These are phyloP conservation scores for Pyrus pyrifolia DNA, from an alignment of 306 rosid species.

Conservation along the genomic window DNA sequence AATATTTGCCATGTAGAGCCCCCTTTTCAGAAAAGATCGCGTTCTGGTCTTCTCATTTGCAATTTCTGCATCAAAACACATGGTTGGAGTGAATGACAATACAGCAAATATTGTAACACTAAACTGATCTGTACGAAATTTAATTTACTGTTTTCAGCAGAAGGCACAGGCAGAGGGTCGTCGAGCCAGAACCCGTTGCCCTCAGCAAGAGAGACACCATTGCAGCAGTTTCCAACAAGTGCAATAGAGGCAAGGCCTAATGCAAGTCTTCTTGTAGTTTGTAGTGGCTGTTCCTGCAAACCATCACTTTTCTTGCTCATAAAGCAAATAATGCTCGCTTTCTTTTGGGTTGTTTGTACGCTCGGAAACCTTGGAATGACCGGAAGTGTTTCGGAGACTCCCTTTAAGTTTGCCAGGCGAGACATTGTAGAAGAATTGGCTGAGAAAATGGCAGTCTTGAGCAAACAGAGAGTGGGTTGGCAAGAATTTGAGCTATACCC, in stretches of 20 bases:
- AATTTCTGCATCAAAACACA: conserved; percentile 42
- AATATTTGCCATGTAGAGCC: conserved; percentile 63
- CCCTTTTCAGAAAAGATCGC: conserved; percentile 67
- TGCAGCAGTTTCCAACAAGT: conserved; percentile 30
- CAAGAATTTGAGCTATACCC: conserved; percentile 30
- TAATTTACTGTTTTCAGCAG: conserved; percentile 61
- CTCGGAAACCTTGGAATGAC: conserved; percentile 39
- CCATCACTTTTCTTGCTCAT: conserved; percentile 38
- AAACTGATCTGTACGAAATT: background rate
- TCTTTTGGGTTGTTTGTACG: conserved; percentile 20
- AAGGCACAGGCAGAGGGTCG: conserved; percentile 56
- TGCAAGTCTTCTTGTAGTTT: conserved; percentile 63
- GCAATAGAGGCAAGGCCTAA: conserved; percentile 54
- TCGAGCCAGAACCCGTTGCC: conserved; percentile 67
- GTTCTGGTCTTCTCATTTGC: conserved; percentile 78
- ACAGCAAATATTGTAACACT: background rate
- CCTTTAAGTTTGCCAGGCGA: conserved; percentile 50
- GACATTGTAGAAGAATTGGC: conserved; percentile 44
- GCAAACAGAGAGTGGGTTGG: conserved; percentile 7
- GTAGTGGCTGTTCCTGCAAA: conserved; percentile 31
- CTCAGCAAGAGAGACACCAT: conserved; percentile 44
- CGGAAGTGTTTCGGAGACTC: conserved; percentile 45
- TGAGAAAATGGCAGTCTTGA: background rate
- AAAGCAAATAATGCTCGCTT: conserved; percentile 24
- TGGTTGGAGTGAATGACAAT: background rate